phyloP scores from a whole-genome alignment of 768 basidiomycete species.

The Leccinellum luteum region DNA sequence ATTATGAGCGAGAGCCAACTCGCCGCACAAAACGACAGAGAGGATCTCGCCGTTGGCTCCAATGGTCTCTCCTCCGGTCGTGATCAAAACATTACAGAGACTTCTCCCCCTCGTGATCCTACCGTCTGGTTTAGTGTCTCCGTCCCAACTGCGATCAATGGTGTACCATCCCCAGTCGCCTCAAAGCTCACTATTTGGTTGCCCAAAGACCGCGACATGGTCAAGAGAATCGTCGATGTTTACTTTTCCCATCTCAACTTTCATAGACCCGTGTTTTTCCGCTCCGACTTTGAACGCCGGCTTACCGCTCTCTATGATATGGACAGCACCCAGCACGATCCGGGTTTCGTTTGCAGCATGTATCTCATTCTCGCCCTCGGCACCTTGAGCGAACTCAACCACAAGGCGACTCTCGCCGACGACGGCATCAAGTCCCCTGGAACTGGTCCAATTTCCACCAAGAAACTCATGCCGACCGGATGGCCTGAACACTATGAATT shows the following conservation, averaged over 20 bases:
- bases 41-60: constrained; percentile 77
- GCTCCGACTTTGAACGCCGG: constrained; percentile 62
- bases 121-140: constrained; percentile 58
- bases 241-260: constrained; percentile 78
- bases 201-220: constrained; percentile 72
- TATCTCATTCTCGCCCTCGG: constrained; percentile 80
- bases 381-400: constrained; percentile 78
- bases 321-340: constrained; percentile 54
- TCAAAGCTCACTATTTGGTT: constrained; percentile 54
- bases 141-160: constrained; percentile 46
- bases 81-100: constrained; percentile 55
- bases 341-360: constrained; percentile 74
- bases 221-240: constrained; percentile 57
- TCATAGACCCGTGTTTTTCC: constrained; percentile 75
- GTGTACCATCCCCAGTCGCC: constrained; percentile 17
- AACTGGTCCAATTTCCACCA: constrained; percentile 40
- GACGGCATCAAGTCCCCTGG: constrained; percentile 38
- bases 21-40: constrained; percentile 50
- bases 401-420: constrained; percentile 56
- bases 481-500: constrained; percentile 88
- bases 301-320: constrained; percentile 67
- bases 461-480: constrained; percentile 53
- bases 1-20: constrained; percentile 68
- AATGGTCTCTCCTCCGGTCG: constrained; percentile 68
- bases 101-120: constrained; percentile 57